A percentile compares a stretch with the other conserved stretches of the same genome.
Conservation (phyloP, 768 basidiomycete genomes). For the Tylopilus plumbeoviolaceoides region DNA sequence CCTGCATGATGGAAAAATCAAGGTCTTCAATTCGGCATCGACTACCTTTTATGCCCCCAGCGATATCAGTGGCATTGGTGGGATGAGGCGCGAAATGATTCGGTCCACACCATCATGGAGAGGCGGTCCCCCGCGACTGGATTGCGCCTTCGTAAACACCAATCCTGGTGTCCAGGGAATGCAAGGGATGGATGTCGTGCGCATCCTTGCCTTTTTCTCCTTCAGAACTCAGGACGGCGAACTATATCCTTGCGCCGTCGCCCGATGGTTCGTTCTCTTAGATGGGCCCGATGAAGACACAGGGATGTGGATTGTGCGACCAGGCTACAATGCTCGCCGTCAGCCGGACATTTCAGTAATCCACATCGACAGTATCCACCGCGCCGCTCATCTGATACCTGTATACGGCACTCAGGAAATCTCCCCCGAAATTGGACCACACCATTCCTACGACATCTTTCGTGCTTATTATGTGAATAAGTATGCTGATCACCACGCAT, state of each 20-base stretch:
- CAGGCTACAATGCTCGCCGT: no score
- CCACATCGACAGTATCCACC: no score
- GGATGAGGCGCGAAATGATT: not conserved
- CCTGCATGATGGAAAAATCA: not conserved
- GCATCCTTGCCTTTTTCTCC: not conserved
- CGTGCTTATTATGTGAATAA: no score
- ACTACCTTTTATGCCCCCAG: not conserved
- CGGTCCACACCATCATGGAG: not conserved
- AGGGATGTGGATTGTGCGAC: no score
- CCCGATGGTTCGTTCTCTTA: not conserved
- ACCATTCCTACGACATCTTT: no score
- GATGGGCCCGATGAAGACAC: no score
- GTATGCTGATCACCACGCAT: no score
- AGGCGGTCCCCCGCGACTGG: not conserved
- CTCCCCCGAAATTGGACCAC: no score
- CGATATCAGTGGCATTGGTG: not conserved
- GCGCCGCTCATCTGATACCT: no score
- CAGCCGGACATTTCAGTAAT: no score
- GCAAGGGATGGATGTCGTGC: not conserved
- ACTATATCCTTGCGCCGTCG: not conserved
- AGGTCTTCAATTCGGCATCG: not conserved
- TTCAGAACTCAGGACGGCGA: not conserved
- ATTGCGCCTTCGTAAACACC: not conserved
- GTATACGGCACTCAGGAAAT: no score
- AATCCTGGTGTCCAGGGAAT: not conserved